Base-by-base conservation (phyloP, 768 basidiomycete genomes). In the Baorangia bicolor region DNA sequence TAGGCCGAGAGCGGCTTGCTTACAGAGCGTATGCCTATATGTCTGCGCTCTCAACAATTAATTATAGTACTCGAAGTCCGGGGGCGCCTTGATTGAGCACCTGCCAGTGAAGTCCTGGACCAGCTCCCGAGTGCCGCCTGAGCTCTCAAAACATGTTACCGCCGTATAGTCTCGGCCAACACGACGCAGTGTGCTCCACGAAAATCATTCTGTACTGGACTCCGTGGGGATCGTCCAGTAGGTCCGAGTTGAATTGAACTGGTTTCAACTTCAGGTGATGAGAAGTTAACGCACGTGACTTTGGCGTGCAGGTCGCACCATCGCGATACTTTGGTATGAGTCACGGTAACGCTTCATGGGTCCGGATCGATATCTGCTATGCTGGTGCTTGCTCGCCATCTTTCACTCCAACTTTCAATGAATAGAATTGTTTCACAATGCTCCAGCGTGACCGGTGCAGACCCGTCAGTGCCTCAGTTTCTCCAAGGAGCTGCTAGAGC, bases 201-300 rank as follows among this genome's bases (percentile, higher is more conserved):
- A 13, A 2, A 14, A 23, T 25, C 8, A 25, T 13, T 27, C 27
- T n/a, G 25, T 39, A 10, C 5, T 13, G n/a, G 6, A 21, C 11
- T 39, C 38, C 39, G 10, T 12, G 10, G 20, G 38, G 10, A 39
- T 21, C 7, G 20, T 7, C 25, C 11, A 12, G 16, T 21, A 9
- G 25, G n/a, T n/a, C n/a, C n/a, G n/a, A n/a, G n/a, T n/a, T n/a
- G n/a, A n/a, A n/a, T n/a, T n/a, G n/a, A n/a, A n/a, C n/a, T n/a
- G n/a, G n/a, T n/a, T n/a, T n/a, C n/a, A n/a, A n/a, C n/a, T n/a
- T n/a, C n/a, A n/a, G n/a, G n/a, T n/a, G n/a, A n/a, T n/a, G n/a
- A n/a, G n/a, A 56, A 49, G 51, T 56, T 6, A 61, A 64, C 27
- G 0, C 62, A 64, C 49, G 62, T 63, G 62, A 63, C 48, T 37